These are phyloP conservation scores for Amanita jacksonii DNA, from an alignment of 768 basidiomycete species.

Conservation along the genomic window DNA sequence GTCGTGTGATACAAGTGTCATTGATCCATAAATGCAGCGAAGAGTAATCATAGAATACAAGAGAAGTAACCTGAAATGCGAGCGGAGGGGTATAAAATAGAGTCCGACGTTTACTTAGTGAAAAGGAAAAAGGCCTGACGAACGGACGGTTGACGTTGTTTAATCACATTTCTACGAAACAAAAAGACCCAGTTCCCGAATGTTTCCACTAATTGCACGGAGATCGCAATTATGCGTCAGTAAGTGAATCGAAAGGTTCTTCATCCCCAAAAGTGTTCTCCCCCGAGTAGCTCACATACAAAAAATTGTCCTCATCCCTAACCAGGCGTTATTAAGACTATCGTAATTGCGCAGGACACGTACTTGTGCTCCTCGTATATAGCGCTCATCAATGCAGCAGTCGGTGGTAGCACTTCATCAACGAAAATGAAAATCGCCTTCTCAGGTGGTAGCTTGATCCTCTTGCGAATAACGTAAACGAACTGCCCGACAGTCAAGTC, in stretches of 20 bases:
- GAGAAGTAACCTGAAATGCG: slow-evolving; percentile 2
- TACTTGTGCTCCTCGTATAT: slow-evolving; percentile 99
- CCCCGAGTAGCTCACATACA: slow-evolving; percentile 97
- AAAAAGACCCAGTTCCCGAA: slow-evolving; percentile 8
- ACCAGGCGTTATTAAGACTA: slow-evolving; percentile 18
- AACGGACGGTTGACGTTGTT: slow-evolving; percentile 2
- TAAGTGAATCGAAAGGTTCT: slow-evolving; percentile 38
- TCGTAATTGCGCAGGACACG: slow-evolving; percentile 21
- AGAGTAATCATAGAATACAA: slow-evolving; percentile 9
- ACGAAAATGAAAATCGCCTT: slow-evolving; percentile 99
- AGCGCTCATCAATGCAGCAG: slow-evolving; percentile 95
- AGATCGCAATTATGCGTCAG: slow-evolving; percentile 19
- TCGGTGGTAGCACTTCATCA: slow-evolving; percentile 96
- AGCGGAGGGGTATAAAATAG: slow-evolving; percentile 9
- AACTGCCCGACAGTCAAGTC: slow-evolving; percentile 97
- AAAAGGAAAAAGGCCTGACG: too few species aligned
- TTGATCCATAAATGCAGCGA: slow-evolving; percentile 1
- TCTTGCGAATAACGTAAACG: slow-evolving; percentile 98
- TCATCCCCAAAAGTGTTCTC: slow-evolving; percentile 88
- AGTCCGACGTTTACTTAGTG: slow-evolving; percentile 1
- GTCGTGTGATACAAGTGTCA: not conserved
- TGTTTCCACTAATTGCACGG: not conserved
- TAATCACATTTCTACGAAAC: slow-evolving; percentile 6
- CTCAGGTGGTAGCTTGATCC: slow-evolving; percentile 99
- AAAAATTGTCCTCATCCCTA: slow-evolving; percentile 98